A percentile compares a stretch with the other conserved stretches of the same genome.
Conservation (phyloP, 164 flowering plant genomes). For the Cinnamomum micranthum region DNA sequence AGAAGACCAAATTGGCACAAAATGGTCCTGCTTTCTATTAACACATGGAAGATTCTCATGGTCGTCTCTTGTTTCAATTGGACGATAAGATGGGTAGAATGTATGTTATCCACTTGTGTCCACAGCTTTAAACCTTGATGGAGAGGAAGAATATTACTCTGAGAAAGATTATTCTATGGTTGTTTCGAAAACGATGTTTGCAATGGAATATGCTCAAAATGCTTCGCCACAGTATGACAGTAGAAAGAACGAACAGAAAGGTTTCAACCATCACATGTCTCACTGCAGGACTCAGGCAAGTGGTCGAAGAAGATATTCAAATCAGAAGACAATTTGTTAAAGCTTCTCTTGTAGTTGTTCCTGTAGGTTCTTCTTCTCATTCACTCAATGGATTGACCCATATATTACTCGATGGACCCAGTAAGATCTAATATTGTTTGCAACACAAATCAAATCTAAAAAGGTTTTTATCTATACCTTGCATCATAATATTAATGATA, state of each 20-base stretch:
- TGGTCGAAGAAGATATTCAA: too few relatives aligned
- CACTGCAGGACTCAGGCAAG: too few relatives aligned
- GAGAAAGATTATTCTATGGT: neutral
- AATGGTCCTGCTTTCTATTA: neutral
- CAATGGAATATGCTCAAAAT: slow-evolving; percentile 2
- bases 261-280: too few relatives aligned
- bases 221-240: neutral
- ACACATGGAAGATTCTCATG: slow-evolving; percentile 3
- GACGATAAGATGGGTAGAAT: neutral
- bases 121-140: neutral
- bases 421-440: too few relatives aligned
- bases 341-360: too few relatives aligned
- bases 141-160: neutral
- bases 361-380: too few relatives aligned
- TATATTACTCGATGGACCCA: too few relatives aligned
- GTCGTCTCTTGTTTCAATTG: neutral
- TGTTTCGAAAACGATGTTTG: neutral
- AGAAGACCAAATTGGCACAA: neutral
- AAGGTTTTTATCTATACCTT: too few relatives aligned
- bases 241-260: neutral
- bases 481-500: too few relatives aligned
- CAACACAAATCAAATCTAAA: too few relatives aligned
- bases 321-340: too few relatives aligned
- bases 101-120: neutral
- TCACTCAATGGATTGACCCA: too few relatives aligned